A percentile compares a stretch with the other conserved stretches of the same genome.
Conservation (phyloP, 805 yeast species). For the Metschnikowia cerradonensis region DNA sequence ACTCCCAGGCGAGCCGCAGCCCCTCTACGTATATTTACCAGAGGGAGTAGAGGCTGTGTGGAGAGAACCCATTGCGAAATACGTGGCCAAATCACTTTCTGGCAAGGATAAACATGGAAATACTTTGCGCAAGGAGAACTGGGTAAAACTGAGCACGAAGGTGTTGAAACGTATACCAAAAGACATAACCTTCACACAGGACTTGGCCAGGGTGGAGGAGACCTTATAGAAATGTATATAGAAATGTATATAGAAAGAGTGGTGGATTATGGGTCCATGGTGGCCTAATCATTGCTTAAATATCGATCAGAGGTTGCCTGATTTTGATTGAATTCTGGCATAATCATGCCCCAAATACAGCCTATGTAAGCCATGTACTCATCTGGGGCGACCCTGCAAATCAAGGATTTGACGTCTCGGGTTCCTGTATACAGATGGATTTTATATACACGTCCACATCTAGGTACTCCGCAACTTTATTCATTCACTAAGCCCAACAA, state of each 20-base stretch:
- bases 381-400: too few relatives aligned
- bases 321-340: too few relatives aligned
- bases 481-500: too few relatives aligned
- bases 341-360: too few relatives aligned
- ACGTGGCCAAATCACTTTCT: constrained; percentile 34
- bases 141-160: constrained; percentile 17
- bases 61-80: constrained; percentile 48
- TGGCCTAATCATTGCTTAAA: too few relatives aligned
- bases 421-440: too few relatives aligned
- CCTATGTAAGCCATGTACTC: too few relatives aligned
- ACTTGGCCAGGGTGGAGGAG: background rate
- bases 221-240: background rate
- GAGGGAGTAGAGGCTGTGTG: constrained; percentile 50
- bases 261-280: background rate
- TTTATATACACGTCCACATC: too few relatives aligned
- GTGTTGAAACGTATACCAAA: constrained; percentile 20
- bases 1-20: constrained; percentile 20
- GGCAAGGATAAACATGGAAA: constrained; percentile 25
- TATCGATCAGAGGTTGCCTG: too few relatives aligned
- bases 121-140: constrained; percentile 20
- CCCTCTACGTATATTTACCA: constrained; percentile 48
- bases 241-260: background rate
- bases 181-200: background rate
- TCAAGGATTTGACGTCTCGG: too few relatives aligned
- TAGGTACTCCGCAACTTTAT: too few relatives aligned